Percentiles rank a stretch among this genome's conserved stretches.
Conservation (phyloP, 2,329 filamentous ascomycete genomes). For the Fusarium cicatricum region DNA sequence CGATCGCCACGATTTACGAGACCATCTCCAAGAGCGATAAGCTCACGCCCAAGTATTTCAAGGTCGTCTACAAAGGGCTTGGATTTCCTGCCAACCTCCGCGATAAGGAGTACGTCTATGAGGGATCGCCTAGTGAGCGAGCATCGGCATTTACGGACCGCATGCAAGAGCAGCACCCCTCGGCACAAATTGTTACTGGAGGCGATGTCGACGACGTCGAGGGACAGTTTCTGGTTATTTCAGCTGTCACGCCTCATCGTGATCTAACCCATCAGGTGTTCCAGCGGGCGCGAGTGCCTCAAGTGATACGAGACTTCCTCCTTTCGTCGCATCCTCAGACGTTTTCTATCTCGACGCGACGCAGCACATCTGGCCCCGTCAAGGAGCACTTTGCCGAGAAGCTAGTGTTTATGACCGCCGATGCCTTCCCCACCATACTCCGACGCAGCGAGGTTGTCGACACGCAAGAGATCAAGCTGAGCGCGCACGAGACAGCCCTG, state of each 20-base stretch:
- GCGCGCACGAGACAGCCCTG: slow-evolving; percentile 84
- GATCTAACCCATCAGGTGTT: slow-evolving; percentile 85
- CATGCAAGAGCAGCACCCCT: slow-evolving; percentile 89
- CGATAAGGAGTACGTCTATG: slow-evolving; percentile 93
- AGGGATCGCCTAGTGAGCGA: slow-evolving; percentile 79
- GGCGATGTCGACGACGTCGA: slow-evolving; percentile 80
- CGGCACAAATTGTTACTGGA: slow-evolving; percentile 79
- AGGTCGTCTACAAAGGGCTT: slow-evolving; percentile 86
- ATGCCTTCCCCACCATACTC: slow-evolving; percentile 90
- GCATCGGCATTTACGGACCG: slow-evolving; percentile 86
- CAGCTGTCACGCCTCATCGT: slow-evolving; percentile 80
- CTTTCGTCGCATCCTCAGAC: slow-evolving; percentile 78
- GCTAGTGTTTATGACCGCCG: slow-evolving; percentile 81
- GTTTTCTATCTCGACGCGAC: slow-evolving; percentile 80
- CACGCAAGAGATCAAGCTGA: slow-evolving; percentile 70
- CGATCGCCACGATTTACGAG: slow-evolving; percentile 93
- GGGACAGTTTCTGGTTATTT: slow-evolving; percentile 89
- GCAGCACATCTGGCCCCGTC: slow-evolving; percentile 73
- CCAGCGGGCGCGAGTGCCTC: slow-evolving; percentile 84
- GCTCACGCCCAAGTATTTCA: slow-evolving; percentile 85
- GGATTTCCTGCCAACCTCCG: slow-evolving; percentile 83
- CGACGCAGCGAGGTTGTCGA: slow-evolving; percentile 85
- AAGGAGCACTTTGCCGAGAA: slow-evolving; percentile 84
- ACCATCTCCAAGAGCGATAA: slow-evolving; percentile 83
- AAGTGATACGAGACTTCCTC: slow-evolving; percentile 85